Base-by-base conservation (phyloP, 441 rosid species). In the Corymbia calophylla region DNA sequence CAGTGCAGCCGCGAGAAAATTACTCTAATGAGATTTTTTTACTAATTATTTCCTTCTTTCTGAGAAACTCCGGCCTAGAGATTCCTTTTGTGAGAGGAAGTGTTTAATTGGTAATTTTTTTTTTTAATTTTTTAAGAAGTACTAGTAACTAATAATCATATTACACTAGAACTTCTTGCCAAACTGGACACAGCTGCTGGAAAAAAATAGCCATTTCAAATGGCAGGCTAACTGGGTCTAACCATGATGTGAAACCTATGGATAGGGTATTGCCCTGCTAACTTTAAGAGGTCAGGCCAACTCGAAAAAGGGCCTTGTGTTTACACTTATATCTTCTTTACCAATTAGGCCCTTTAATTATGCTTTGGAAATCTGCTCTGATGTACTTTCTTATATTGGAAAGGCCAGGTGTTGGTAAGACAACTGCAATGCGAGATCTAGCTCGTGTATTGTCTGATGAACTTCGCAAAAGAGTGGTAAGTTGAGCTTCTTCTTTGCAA, bases 401-500 rank as follows among this genome's bases (percentile, higher is more conserved):
- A 58, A 94, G 98, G 93, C 95, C 97, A 18, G 96, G 98, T 70
- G 96, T 96, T 91, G 98, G 98, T 48, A 96, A 96, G 95, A 94
- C 96, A 60, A 96, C 96, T 68, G 93, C 94, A 44, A 91, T 94
- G 94, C 92, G 95, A 90, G 95, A 95, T 93, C 92, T 93, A 87
- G 95, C 97, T 84, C 96, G 93, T 91, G 95, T 94, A 88, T 92
- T 96, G 89, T 94, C 95, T 15, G 94, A 96, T 89, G 94, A 96
- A 90, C 95, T 96, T 90, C 93, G 89, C 73, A 96, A 92, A 91
- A 93, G 96, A 93, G 97, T 96, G 93, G 98, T 95, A 89, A 18
- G 92, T 91, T 73, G 7, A 23, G 87, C 64, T 70, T 87, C 87
- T 64, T 25, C 39, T n/a, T 89, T 23, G 48, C 80, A 44, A 58